Evolutionary conservation across 345 rosid genomes (phyloP).

Genomic region (Cochlearia excelsa): DNA sequence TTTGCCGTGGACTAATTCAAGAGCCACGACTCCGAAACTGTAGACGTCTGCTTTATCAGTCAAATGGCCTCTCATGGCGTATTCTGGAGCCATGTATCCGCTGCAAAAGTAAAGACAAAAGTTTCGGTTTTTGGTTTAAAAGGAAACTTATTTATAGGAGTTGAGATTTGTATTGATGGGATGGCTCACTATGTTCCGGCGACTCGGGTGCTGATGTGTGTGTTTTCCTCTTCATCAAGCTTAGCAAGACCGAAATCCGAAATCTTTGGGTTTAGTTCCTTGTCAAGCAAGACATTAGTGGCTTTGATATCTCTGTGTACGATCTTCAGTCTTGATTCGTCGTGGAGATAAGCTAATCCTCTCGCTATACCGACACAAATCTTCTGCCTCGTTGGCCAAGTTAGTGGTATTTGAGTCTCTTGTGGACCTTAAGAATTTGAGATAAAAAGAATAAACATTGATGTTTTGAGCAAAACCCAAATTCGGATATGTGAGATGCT

Average conservation of each 20-base stretch:
- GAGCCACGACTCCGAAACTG: constrained; percentile 46
- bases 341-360: constrained; percentile 49
- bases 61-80: constrained; percentile 48
- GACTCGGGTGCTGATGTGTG: constrained; percentile 49
- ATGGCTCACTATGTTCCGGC: constrained; percentile 49
- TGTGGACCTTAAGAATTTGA: constrained; percentile 28
- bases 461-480: neutral
- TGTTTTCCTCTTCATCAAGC: constrained; percentile 48
- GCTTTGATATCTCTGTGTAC: constrained; percentile 56
- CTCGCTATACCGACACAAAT: constrained; percentile 53
- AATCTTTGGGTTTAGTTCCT: constrained; percentile 41
- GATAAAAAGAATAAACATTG: neutral
- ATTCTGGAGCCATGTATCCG: constrained; percentile 54
- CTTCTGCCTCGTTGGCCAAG: constrained; percentile 43
- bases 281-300: constrained; percentile 47
- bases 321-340: constrained; percentile 48
- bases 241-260: constrained; percentile 53
- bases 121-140: neutral
- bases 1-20: constrained; percentile 46
- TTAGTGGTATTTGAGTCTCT: constrained; percentile 35
- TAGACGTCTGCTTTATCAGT: constrained; percentile 50
- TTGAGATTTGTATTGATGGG: neutral
- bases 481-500: neutral
- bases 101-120: constrained; percentile 11
- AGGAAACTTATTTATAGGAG: neutral